Percentiles rank a stretch among this genome's conserved stretches.
These are phyloP conservation scores for Carallia brachiata DNA, from an alignment of 345 rosid species.

Conservation along the genomic window DNA sequence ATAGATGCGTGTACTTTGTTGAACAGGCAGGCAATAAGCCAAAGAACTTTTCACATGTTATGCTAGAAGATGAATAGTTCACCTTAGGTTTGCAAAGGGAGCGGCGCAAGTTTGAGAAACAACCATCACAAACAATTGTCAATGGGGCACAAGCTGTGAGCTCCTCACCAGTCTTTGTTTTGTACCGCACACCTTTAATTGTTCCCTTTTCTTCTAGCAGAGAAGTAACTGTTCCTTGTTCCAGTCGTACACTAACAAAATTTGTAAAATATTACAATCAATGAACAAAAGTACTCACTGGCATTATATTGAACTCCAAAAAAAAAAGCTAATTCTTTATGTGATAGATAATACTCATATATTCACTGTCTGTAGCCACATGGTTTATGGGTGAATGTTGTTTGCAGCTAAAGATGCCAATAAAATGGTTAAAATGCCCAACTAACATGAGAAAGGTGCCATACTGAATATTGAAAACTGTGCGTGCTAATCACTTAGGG, in stretches of 20 bases:
- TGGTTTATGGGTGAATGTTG: background rate
- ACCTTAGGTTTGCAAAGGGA: constrained; percentile 73
- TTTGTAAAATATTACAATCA: background rate
- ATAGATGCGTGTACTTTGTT: background rate
- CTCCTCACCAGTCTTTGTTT: constrained; percentile 57
- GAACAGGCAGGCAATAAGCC: background rate
- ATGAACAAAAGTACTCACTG: background rate
- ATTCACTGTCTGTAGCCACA: background rate
- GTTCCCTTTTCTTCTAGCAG: constrained; percentile 64
- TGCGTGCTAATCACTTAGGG: background rate
- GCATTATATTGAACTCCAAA: background rate
- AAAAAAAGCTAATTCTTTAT: background rate
- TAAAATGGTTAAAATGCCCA: no score
- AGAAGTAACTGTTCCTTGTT: constrained; percentile 74
- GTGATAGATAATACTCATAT: background rate
- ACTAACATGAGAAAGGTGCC: background rate
- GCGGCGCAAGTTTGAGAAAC: constrained; percentile 80
- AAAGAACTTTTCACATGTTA: background rate
- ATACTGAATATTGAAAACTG: background rate
- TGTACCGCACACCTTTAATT: constrained; percentile 70
- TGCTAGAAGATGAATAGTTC: background rate
- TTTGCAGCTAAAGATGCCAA: background rate
- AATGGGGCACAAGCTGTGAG: constrained; percentile 56
- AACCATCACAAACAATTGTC: constrained; percentile 78
- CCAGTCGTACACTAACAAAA: constrained; percentile 50